Conservation (phyloP, 495 filamentous ascomycete species). For the Aspergillus sparsus region DNA sequence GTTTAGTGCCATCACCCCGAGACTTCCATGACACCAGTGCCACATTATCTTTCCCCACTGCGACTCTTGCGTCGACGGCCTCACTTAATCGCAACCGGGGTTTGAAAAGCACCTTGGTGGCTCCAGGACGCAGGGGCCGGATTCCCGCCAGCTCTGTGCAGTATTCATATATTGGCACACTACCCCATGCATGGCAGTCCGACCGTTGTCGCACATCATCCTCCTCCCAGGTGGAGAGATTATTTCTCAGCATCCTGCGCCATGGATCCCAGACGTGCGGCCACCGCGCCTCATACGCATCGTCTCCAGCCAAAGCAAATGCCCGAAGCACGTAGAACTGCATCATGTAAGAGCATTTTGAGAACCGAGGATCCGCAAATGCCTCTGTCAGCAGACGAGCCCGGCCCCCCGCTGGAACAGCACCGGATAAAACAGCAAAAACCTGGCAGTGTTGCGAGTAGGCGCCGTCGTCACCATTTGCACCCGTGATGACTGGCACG, state of each 20-base stretch:
- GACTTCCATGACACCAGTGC: conserved; percentile 32
- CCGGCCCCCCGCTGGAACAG: conserved; percentile 16
- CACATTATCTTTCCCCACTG: conserved; percentile 31
- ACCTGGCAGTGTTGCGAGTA: conserved; percentile 42
- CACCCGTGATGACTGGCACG: conserved; percentile 26
- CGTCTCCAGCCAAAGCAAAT: conserved; percentile 27
- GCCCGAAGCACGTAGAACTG: conserved; percentile 43
- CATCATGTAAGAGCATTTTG: conserved; percentile 44
- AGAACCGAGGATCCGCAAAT: conserved; percentile 29
- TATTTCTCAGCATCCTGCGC: conserved; percentile 36
- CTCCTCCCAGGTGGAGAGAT: conserved; percentile 45
- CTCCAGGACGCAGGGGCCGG: conserved; percentile 26
- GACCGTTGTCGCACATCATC: conserved; percentile 41
- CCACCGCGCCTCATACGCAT: conserved; percentile 34
- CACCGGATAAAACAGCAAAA: conserved; percentile 37
- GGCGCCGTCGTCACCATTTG: neutral
- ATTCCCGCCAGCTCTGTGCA: conserved; percentile 40
- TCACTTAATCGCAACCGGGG: conserved; percentile 32
- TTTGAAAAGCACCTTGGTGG: conserved; percentile 31
- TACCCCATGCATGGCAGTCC: conserved; percentile 47
- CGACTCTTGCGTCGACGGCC: conserved; percentile 30
- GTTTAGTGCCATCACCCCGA: conserved; percentile 10
- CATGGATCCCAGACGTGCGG: conserved; percentile 33
- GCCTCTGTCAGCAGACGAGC: conserved; percentile 26
- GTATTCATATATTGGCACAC: conserved; percentile 44